Base-by-base conservation (phyloP, 345 rosid species). In the Citrus trifoliata region DNA sequence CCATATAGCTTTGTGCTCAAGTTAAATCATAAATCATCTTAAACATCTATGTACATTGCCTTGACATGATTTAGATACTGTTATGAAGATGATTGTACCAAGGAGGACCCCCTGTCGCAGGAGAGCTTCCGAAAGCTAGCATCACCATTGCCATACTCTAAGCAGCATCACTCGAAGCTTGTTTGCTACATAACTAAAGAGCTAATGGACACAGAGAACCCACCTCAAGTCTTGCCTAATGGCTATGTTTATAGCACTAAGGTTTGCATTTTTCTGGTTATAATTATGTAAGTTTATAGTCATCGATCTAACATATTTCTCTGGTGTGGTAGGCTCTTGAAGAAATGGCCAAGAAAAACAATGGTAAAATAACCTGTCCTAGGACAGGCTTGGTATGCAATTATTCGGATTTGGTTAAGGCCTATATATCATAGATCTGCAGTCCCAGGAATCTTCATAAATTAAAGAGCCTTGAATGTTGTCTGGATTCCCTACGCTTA, bases 151-250 rank as follows among this genome's bases (percentile, higher is more conserved):
- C 98, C 99, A 0, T 94, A 77, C 86, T 96, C 99, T 16, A 96
- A 96, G 87, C 99, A 91, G 89, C 95, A 94, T 78, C 97, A 96
- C 79, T 96, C 98, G 14, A 96, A 96, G 90, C 98, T 96, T 67
- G 95, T 96, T 70, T 96, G 98, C 86, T 94, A 89, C 85, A 94
- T 96, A 83, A 89, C 98, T 21, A 96, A 93, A 85, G 95, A 94
- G 84, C 87, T 91, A 14, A 94, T 96, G 99, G 98, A 96, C 88
- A 91, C 99, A 3, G 99, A 94, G 90, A 96, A 96, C 82, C 99
- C 99, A 40, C 99, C 99, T 4, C 95, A 88, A 84, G 99, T 96
- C 85, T 84, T 96, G 70, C 99, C 99, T 65, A 96, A 94, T 75
- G 99, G 98, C 85, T 89, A 93, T 77, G 97, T 93, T 78, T 94